Evolutionary conservation across 768 basidiomycete genomes (phyloP), one percentile per base, ranked within the genome.

Genomic region (Lactarius indigo): DNA sequence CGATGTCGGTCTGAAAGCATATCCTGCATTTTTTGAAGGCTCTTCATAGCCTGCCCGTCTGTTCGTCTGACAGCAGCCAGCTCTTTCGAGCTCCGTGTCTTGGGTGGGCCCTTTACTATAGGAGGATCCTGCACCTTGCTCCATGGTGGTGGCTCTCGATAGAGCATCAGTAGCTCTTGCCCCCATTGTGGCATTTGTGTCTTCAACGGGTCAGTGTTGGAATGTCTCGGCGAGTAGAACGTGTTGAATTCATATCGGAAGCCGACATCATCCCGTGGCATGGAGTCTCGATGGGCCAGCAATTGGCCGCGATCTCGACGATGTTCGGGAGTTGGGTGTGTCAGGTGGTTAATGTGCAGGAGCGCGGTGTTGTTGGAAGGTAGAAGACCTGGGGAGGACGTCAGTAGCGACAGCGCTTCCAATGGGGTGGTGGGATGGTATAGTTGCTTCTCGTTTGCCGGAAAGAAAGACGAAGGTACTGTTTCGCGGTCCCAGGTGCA

Each of bases 61-160:
- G 41, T 37, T 47, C 66, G 57, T 35, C 61, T n/a, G 52, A 59
- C 20, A 6, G 31, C n/a, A 20, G 26, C 31, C 13, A 26, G 57
- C 10, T 44, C 57, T 17, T 59, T 35, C 18, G 28, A 52, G 23
- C 31, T 31, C 33, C 33, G 62, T 18, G 26, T 35, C 26, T 59
- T 67, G 3, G 39, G 26, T 37, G 57, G n/a, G 1, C 6, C 47
- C 30, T 35, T 41, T 31, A 30, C 35, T 2, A 37, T 35, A 18
- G 64, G 68, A 26, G 69, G 59, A n/a, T 33, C 28, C 39, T 61
- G 61, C 33, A 50, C 44, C 44, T 63, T 39, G 15, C 58, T 60
- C 69, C 69, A 70, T n/a, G 61, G 64, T 55, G 68, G 69, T 3
- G 69, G 69, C 13, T 69, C 68, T 41, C 69, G 68, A 47, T 69